Base-by-base conservation (phyloP, 2,329 filamentous ascomycete species). In the Chaetomium olivaceum region DNA sequence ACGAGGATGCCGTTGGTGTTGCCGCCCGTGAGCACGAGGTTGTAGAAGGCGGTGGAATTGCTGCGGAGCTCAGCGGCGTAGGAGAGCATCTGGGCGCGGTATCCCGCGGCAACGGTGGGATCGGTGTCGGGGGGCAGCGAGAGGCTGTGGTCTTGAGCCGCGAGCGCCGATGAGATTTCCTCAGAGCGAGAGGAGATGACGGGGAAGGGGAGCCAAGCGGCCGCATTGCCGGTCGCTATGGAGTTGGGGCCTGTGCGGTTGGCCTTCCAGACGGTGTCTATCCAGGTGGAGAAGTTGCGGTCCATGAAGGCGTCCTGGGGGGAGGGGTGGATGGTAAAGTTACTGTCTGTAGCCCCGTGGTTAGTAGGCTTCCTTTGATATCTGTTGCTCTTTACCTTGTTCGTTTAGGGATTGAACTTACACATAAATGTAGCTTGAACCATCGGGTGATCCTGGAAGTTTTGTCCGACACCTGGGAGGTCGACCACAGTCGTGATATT, bases 391-490 rank as follows among this genome's bases (percentile, higher is more conserved):
- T n/a, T n/a, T n/a, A n/a, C n/a, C n/a, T n/a, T n/a, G n/a, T n/a
- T n/a, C n/a, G n/a, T n/a, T n/a, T n/a, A n/a, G n/a, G n/a, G n/a
- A n/a, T n/a, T 29, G 27, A 1, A 64, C 69, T 51, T 61, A 70
- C 69, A 72, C 27, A 29, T 54, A 69, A 57, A 67, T 55, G 57
- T 57, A 0, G 67, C 56, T n/a, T 36, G 67, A 16, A 76, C 60
- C 61, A 73, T 74, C 0, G 75, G 73, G 52, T 80, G 78, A 58
- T 80, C 77, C 60, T 79, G 77, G 36, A 79, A 76, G 67, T 79
- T 79, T 29, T 79, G 81, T 4, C 87, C 87, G 7, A 90, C 86
- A 46, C 86, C 87, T 0, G 86, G 87, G 1, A 87, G 78, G 68
- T 89, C 82, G 1, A 80, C 77, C 54, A 86, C 71, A 2, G 87